Evolutionary conservation across 345 rosid species (phyloP).

Genomic region (Carallia brachiata): DNA sequence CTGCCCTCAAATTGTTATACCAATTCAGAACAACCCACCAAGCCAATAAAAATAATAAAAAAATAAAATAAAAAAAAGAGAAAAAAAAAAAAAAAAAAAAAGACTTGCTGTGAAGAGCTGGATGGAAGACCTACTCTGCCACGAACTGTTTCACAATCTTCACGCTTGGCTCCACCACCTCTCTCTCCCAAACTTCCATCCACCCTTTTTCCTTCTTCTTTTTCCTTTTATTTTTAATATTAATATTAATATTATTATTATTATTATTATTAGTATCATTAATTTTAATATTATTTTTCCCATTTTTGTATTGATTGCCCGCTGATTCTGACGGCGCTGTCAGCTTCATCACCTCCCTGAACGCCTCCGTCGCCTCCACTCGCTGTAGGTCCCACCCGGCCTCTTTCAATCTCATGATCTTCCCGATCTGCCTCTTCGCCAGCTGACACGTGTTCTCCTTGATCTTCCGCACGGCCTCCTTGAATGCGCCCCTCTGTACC

Average conservation of each 20-base stretch:
- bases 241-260: background rate
- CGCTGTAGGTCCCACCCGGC: slow-evolving; percentile 73
- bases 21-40: too few species aligned
- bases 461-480: slow-evolving; percentile 64
- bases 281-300: background rate
- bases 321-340: background rate
- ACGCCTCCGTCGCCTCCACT: slow-evolving; percentile 71
- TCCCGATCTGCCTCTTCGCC: slow-evolving; percentile 69
- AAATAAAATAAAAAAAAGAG: background rate
- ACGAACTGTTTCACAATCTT: slow-evolving; percentile 68
- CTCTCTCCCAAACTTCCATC: slow-evolving; percentile 62
- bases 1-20: background rate
- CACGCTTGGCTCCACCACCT: slow-evolving; percentile 62
- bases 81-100: background rate
- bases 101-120: slow-evolving; percentile 35
- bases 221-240: slow-evolving; percentile 4
- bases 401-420: slow-evolving; percentile 51
- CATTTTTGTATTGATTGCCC: background rate
- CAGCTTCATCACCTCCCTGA: slow-evolving; percentile 31
- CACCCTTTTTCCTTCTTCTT: slow-evolving; percentile 31
- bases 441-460: slow-evolving; percentile 77
- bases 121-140: slow-evolving; percentile 56
- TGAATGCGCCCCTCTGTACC: slow-evolving; percentile 45
- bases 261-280: background rate
- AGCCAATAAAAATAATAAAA: background rate